Evolutionary conservation across 257 asterid species (phyloP).

Genomic region (Capsicum chinense): DNA sequence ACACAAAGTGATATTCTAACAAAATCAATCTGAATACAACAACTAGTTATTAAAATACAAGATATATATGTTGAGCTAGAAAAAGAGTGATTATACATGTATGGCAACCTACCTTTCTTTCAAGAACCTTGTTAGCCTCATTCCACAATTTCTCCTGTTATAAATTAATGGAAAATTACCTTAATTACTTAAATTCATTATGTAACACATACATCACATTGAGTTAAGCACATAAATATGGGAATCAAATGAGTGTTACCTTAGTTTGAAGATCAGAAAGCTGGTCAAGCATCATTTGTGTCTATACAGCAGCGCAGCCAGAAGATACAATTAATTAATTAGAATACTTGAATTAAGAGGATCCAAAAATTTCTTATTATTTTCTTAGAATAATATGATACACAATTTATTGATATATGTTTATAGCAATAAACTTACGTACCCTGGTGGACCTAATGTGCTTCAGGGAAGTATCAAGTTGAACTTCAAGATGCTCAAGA

Average conservation of each 20-base stretch:
- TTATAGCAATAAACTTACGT: constrained; percentile 40
- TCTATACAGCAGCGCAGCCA: constrained; percentile 48
- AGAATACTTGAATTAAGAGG: neutral
- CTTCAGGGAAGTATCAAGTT: constrained; percentile 80
- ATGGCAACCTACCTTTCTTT: constrained; percentile 66
- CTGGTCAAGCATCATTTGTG: constrained; percentile 88
- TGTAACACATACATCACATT: neutral
- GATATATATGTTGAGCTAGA: neutral
- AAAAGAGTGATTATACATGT: neutral
- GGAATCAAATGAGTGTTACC: constrained; percentile 47
- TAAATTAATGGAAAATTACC: neutral
- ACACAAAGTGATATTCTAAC: neutral
- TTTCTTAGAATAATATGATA: neutral
- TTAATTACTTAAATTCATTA: neutral
- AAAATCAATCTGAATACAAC: neutral
- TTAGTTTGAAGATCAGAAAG: constrained; percentile 90
- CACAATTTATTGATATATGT: neutral
- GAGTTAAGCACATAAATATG: neutral
- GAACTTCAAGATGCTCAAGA: constrained; percentile 83
- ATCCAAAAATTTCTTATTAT: neutral
- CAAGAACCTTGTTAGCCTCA: constrained; percentile 81
- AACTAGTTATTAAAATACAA: no score
- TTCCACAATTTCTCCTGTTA: constrained; percentile 81
- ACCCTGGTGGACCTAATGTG: constrained; percentile 96
- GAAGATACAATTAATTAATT: neutral